A percentile compares a stretch with the other conserved stretches of the same genome.
phyloP scores from a whole-genome alignment of 352 stramenopile genomes.

The Phytophthora palmivora region DNA sequence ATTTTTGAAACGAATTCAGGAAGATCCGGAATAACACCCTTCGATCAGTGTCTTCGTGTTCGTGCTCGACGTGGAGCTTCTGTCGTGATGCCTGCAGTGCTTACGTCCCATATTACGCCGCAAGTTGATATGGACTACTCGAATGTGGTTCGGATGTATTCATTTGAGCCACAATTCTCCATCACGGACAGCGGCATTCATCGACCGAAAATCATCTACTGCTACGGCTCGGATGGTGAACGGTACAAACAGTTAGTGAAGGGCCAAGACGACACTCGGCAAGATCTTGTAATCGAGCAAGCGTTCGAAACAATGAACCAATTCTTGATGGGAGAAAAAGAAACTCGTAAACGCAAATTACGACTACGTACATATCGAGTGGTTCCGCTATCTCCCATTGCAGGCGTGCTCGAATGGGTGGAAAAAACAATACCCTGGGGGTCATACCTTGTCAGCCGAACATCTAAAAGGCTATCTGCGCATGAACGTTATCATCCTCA shows the following conservation, averaged over 20 bases:
- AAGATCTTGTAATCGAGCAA: conserved; percentile 92
- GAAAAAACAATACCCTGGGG: conserved; percentile 96
- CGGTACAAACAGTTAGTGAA: conserved; percentile 97
- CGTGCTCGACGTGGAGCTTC: conserved; percentile 52
- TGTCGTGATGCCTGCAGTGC: conserved; percentile 72
- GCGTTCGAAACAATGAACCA: conserved; percentile 92
- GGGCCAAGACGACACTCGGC: conserved; percentile 88
- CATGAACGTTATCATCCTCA: conserved; percentile 95
- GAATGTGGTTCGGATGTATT: conserved; percentile 81
- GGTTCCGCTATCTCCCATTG: conserved; percentile 87
- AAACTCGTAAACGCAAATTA: conserved; percentile 74
- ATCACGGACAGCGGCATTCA: conserved; percentile 96
- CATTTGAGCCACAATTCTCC: conserved; percentile 93
- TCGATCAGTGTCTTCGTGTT: conserved; percentile 80
- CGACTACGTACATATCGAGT: conserved; percentile 98
- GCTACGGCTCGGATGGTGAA: conserved; percentile 92
- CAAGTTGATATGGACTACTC: conserved; percentile 86
- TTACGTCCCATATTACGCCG: conserved; percentile 76
- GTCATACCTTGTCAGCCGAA: conserved; percentile 86
- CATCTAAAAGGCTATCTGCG: conserved; percentile 67
- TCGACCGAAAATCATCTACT: conserved; percentile 98
- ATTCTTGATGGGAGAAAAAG: conserved; percentile 78
- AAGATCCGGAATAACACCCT: conserved; percentile 33
- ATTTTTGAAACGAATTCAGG: conserved; percentile 46
- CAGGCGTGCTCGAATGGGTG: conserved; percentile 99